Base-by-base conservation (phyloP, 768 basidiomycete genomes). In the Lactifluus echinatus region DNA sequence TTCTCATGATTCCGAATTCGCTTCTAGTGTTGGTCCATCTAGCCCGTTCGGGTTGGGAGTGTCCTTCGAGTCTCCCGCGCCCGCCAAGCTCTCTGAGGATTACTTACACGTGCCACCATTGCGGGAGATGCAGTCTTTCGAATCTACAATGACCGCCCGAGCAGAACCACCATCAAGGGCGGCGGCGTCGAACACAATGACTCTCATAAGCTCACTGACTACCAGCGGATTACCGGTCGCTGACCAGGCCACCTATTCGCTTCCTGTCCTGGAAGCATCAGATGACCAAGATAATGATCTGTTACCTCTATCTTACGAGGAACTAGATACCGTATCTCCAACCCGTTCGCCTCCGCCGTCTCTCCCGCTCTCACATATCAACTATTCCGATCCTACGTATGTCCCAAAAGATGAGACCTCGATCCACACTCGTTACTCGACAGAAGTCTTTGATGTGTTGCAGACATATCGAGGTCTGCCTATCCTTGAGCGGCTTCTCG, bases 111-210 rank as follows among this genome's bases (percentile, higher is more conserved):
- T 67, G 1, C 81, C 79, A 4, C 73, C 75, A 42, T 68, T 93
- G n/a, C 84, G 89, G 23, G 85, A 85, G 67, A 87, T 91, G 84
- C 88, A 91, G 63, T 89, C 87, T 0, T 93, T 92, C 66, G 90
- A 93, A 63, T 91, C 89, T 4, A 83, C 83, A 1, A 68, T 87
- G 36, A 93, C 90, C 0, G 89, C 87, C 0, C 79, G 82, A 23
- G 85, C 86, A 47, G 76, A 71, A 34, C 50, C 37, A n/a, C 43
- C 57, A 5, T n/a, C 51, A 24, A 43, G 52, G 29, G 26, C 52
- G 3, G 50, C 47, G 2, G 24, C 28, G 2, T 4, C 43, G 17
- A 54, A 17, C 4, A 19, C 10, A 47, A 8, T 48, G 36, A 24
- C 61, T 24, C 53, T 47, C 1, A 50, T 60, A 19, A 19, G 15